Conservation (phyloP, 768 basidiomycete species). For the Lenzites betulinus region DNA sequence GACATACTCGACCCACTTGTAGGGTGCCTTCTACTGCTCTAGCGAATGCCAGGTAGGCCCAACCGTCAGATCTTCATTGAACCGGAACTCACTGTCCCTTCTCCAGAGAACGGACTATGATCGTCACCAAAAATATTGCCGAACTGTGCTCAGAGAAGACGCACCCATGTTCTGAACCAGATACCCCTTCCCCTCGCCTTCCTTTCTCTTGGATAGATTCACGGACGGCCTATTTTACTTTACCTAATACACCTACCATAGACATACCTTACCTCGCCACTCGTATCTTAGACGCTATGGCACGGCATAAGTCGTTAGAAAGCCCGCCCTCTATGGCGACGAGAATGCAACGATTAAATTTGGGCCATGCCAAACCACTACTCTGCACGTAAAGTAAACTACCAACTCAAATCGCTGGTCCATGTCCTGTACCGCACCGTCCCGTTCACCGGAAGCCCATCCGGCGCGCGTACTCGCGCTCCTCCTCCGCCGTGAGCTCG, state of each 20-base stretch:
- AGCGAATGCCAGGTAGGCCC: constrained; percentile 15
- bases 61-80: not conserved
- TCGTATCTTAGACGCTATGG: not conserved
- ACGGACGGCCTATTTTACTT: not conserved
- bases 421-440: not conserved
- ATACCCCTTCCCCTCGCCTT: too few species aligned
- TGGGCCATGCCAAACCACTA: not conserved
- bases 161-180: too few species aligned
- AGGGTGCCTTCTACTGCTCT: constrained; percentile 20
- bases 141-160: not conserved
- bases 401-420: not conserved
- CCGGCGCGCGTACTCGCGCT: constrained; percentile 81
- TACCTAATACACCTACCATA: not conserved
- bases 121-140: constrained; percentile 9
- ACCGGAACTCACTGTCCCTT: not conserved
- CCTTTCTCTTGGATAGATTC: too few species aligned
- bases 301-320: too few species aligned
- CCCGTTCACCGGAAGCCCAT: constrained; percentile 74
- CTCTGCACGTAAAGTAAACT: not conserved
- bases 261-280: not conserved
- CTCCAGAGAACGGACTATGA: constrained; percentile 12
- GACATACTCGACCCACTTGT: not conserved
- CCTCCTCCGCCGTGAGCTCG: constrained; percentile 79
- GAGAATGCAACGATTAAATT: too few species aligned
- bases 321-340: too few species aligned